Base-by-base conservation (phyloP, 2,329 filamentous ascomycete genomes). In the Trichoderma endophyticum region DNA sequence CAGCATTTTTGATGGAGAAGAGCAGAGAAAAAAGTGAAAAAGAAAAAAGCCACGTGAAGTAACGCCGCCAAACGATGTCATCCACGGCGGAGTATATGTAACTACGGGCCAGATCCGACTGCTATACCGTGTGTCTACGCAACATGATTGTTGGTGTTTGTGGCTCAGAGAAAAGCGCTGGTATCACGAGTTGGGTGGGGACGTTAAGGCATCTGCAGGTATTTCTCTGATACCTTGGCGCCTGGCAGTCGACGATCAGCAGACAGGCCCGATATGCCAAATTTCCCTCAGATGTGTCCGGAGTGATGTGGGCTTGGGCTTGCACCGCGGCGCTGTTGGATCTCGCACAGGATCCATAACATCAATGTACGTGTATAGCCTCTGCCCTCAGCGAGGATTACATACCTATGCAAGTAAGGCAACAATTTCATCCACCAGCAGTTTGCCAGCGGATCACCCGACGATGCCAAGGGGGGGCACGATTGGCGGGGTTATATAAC, bases 391-490 rank as follows among this genome's bases (percentile, higher is more conserved):
- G 48, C 8, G n/a, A 51, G 43, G 48, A 54, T 54, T 54, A 54
- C 48, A 12, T 54, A 11, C 9, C 48, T 54, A 21, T 54, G 21
- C 48, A 14, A n/a, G 14, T 15, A 32, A 54, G 62, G 39, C 62
- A 30, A 36, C 28, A 36, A 66, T 56, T 66, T 39, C 48, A 54
- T 56, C 63, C 63, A 66, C 63, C 63, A 66, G 8, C 43, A 54
- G 39, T 30, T 36, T 36, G 63, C 63, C 48, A 66, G 62, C 62
- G n/a, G 63, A 66, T 66, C 63, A 56, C 61, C 61, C 61, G 61
- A 64, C 39, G 28, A 51, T 64, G 21, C 18, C 61, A 48, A 43
- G 26, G 61, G 39, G 36, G 61, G 18, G 30, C 26, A 34, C 32
- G 30, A 15, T 54, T 48, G 43, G 62, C 63, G 30, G 63, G 63